These are phyloP conservation scores for Edaphochlamys debaryana DNA, from an alignment of 139 green algal species.

Conservation along the genomic window DNA sequence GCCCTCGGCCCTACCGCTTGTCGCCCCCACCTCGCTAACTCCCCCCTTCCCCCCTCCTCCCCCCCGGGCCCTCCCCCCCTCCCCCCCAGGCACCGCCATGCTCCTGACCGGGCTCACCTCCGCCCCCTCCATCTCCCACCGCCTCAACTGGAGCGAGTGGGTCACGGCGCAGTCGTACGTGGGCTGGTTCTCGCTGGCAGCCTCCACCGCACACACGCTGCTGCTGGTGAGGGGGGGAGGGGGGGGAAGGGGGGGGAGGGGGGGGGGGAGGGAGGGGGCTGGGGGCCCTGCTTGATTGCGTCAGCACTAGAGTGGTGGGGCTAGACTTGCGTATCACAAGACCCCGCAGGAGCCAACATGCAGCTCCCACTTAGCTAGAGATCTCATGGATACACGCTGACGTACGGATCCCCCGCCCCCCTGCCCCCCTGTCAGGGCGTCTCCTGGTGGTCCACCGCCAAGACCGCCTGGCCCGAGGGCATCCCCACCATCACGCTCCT, in stretches of 20 bases:
- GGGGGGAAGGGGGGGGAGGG: too few relatives aligned
- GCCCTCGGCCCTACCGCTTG: not conserved
- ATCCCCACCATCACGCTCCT: constrained; percentile 9
- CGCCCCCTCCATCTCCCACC: not conserved
- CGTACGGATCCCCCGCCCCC: too few relatives aligned
- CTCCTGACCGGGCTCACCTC: not conserved
- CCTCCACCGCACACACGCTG: not conserved
- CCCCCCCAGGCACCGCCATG: not conserved
- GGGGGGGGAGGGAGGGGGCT: too few relatives aligned
- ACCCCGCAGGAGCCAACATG: too few relatives aligned
- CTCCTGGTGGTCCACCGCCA: not conserved
- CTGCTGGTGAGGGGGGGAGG: not conserved
- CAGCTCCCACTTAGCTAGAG: too few relatives aligned
- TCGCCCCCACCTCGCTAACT: not conserved
- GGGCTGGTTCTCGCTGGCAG: not conserved
- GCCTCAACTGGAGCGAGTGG: constrained; percentile 1
- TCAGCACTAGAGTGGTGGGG: too few relatives aligned
- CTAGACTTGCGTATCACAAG: too few relatives aligned
- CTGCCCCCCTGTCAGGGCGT: not conserved
- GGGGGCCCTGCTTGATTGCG: too few relatives aligned
- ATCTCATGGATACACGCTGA: too few relatives aligned
- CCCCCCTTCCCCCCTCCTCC: too few relatives aligned
- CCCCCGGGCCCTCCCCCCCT: too few relatives aligned
- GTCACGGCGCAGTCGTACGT: not conserved
- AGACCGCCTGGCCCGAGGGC: not conserved